These are phyloP conservation scores for Starmerella vitae DNA, from an alignment of 805 yeast genomes.

Conservation along the genomic window DNA sequence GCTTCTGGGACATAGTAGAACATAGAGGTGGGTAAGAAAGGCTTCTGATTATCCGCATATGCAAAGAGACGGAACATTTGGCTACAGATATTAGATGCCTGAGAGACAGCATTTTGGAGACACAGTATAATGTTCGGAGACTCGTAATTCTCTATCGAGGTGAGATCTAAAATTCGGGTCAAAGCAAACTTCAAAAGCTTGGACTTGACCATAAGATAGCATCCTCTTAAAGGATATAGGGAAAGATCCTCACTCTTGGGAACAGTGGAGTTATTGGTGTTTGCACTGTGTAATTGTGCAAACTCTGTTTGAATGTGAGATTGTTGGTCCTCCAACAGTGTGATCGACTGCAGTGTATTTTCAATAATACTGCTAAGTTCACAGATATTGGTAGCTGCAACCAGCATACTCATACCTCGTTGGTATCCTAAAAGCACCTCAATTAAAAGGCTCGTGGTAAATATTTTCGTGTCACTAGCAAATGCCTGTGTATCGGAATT, in stretches of 20 bases:
- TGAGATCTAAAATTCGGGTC: conserved; percentile 6
- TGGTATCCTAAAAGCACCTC: conserved; percentile 5
- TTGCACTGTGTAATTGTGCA: conserved; percentile 1
- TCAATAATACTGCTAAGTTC: conserved; percentile 8
- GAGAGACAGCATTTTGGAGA: conserved; percentile 3
- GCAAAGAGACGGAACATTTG: conserved; percentile 14
- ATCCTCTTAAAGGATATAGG: conserved; percentile 6
- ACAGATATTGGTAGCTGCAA: conserved; percentile 1
- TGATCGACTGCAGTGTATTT: conserved; percentile 2
- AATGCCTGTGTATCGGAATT: background rate
- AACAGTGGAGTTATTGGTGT: background rate
- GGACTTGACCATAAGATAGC: conserved; percentile 6
- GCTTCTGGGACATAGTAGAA: conserved; percentile 14
- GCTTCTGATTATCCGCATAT: conserved; percentile 3
- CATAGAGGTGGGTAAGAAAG: conserved; percentile 10
- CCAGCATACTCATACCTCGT: conserved; percentile 2
- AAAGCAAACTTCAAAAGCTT: conserved; percentile 8
- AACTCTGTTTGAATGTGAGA: conserved; percentile 2
- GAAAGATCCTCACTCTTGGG: conserved; percentile 7
- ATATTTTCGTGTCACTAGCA: background rate
- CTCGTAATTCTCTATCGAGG: background rate
- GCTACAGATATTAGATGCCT: conserved; percentile 8
- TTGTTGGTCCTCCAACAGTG: conserved; percentile 3
- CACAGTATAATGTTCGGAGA: background rate
- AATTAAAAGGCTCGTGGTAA: conserved; percentile 7